Percentiles rank a stretch among this genome's conserved stretches.
These are phyloP conservation scores for Talaromyces ruber DNA, from an alignment of 495 filamentous ascomycete species.

Conservation along the genomic window DNA sequence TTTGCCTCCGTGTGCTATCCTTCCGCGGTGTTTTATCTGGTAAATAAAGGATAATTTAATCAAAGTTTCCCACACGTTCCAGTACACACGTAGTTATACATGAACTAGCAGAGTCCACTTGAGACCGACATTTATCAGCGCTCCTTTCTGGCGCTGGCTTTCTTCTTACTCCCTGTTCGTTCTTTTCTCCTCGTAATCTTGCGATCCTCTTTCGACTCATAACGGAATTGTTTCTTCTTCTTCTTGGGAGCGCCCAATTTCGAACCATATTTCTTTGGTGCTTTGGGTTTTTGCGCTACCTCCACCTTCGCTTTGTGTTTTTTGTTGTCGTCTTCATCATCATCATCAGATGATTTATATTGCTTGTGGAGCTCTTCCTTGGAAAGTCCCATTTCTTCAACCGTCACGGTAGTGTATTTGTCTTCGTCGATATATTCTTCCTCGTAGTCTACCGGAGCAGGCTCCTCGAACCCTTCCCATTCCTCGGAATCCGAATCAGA, in stretches of 20 bases:
- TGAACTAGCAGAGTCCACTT: neutral
- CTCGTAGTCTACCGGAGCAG: conserved; percentile 61
- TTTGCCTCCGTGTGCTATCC: conserved; percentile 1
- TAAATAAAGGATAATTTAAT: conserved; percentile 5
- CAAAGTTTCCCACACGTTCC: neutral
- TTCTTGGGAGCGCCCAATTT: conserved; percentile 48
- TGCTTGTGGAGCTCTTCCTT: conserved; percentile 55
- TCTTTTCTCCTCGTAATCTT: conserved; percentile 59
- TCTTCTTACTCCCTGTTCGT: conserved; percentile 47
- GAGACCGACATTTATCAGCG: conserved; percentile 12
- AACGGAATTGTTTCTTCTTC: conserved; percentile 86
- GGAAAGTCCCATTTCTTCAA: conserved; percentile 81
- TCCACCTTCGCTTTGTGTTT: conserved; percentile 14
- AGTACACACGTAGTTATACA: conserved; percentile 6
- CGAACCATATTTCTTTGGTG: conserved; percentile 41
- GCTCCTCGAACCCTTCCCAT: conserved; percentile 55
- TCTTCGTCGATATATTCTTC: conserved; percentile 97
- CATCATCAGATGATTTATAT: conserved; percentile 13
- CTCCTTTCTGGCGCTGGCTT: conserved; percentile 36
- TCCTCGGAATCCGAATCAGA: conserved; percentile 39
- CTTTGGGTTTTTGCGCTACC: conserved; percentile 14
- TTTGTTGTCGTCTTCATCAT: neutral
- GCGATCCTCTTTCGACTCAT: conserved; percentile 78
- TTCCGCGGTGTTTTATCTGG: conserved; percentile 2
- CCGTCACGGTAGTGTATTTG: conserved; percentile 84